Base-by-base conservation (phyloP, 2,329 filamentous ascomycete genomes). In the Diplocarpon mali region DNA sequence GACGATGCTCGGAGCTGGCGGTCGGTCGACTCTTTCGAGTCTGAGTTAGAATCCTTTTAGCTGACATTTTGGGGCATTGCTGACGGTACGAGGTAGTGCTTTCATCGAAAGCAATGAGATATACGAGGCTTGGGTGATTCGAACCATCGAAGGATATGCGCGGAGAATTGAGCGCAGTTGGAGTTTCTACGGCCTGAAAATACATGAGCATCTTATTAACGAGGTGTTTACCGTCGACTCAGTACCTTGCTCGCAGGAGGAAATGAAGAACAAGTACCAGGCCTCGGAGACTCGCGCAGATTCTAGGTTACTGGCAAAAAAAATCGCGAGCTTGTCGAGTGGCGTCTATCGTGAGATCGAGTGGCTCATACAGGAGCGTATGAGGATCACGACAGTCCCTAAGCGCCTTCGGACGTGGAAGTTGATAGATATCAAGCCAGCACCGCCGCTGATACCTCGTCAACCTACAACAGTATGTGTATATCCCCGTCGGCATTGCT, bases 121-220 rank as follows among this genome's bases (percentile, higher is more conserved):
- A 11, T 42, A 42, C 10, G 40, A 42, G 32, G 15, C 20, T n/a
- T 42, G 40, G 40, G n/a, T 35, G 9, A 36, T 42, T 14, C 40
- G 40, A 11, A 42, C 16, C 12, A 15, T 17, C 3, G 24, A 36
- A 11, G 34, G 20, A 6, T 35, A 28, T 17, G 10, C 34, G 7
- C 40, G 40, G 3, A 29, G 40, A 30, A 24, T 24, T 8, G 8
- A 36, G n/a, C 34, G 32, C 9, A 34, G 34, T 14, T 42, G 34
- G 31, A 42, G 20, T 28, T 29, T 42, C 24, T 27, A 35, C 17
- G 40, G 40, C 3, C 14, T 42, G 17, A 36, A 36, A 30, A 20
- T 36, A 10, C 3, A 36, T 14, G 40, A 42, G 16, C 24, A 14
- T 12, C 17, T 29, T 7, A 9, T 28, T 32, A 17, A 42, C 24